A percentile compares a stretch with the other conserved stretches of the same genome.
phyloP scores from a whole-genome alignment of 139 green algal genomes.

The Chlamydomonas applanata region DNA sequence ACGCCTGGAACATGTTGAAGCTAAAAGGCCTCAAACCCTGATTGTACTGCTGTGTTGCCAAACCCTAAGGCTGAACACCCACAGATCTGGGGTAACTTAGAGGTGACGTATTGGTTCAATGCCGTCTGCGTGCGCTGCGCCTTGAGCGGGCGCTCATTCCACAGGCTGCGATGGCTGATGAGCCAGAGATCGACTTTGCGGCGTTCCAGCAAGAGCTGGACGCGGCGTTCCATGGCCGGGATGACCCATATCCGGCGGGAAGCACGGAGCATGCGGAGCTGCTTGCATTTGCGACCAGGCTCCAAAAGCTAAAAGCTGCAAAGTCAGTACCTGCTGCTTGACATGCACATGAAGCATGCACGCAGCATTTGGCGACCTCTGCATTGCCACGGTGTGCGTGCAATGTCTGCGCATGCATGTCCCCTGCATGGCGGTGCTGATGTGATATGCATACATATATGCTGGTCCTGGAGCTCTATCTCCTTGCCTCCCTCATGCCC shows the following conservation, averaged over 20 bases:
- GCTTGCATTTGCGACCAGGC: constrained; percentile 10
- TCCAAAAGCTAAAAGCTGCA: constrained; percentile 4
- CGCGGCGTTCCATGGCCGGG: constrained; percentile 12
- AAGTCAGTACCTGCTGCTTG: too few relatives aligned
- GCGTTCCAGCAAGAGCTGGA: constrained; percentile 31
- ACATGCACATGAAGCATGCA: not conserved
- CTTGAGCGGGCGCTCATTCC: too few relatives aligned
- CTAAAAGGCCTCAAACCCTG: too few relatives aligned
- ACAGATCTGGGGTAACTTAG: too few relatives aligned
- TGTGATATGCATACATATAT: too few relatives aligned
- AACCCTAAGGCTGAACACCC: too few relatives aligned
- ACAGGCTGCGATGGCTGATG: too few relatives aligned
- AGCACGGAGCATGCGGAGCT: constrained; percentile 25
- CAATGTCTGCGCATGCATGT: not conserved
- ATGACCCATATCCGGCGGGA: constrained; percentile 16
- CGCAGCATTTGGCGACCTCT: not conserved
- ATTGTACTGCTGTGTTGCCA: too few relatives aligned
- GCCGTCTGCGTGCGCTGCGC: too few relatives aligned
- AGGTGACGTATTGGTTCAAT: too few relatives aligned
- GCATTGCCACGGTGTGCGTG: not conserved
- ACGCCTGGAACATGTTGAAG: too few relatives aligned
- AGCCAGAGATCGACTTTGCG: not conserved
- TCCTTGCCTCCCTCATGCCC: not conserved
- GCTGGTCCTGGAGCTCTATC: not conserved
- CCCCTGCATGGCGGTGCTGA: not conserved